Evolutionary conservation across 1,284 basidiomycete genomes (phyloP), one percentile per base, ranked within the genome.

Genomic region (Megacollybia platyphylla): DNA sequence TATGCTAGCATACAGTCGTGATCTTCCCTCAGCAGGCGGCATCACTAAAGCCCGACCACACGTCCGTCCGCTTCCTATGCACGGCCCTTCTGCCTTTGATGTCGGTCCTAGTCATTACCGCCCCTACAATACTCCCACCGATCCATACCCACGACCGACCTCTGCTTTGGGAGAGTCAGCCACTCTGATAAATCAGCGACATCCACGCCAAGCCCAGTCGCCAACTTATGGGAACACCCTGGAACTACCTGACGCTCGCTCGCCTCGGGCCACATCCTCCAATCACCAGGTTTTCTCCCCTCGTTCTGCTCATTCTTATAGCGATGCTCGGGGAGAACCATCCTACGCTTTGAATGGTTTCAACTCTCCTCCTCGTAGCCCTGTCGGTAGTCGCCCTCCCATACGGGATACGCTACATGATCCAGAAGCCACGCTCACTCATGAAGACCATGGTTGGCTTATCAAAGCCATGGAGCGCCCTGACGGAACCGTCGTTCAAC

Each of bases 271-370:
- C 49, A 40, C 45, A 31, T 32, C 39, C 43, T 27, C 39, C 11
- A 34, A 34, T 15, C 31, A 15, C 31, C 59, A 29, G 56, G 61
- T 36, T 58, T 46, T 30, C 35, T 38, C 34, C 8, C 41, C 20
- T 8, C n/a, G 30, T 36, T 26, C 41, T 26, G 15, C 28, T 10
- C 20, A 13, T 7, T 24, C 36, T 24, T 31, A 29, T 34, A 15
- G 31, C 10, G 31, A 34, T 15, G 0, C 3, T 11, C 31, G 31
- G 31, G 11, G 26, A 32, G 15, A 44, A 51, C n/a, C 56, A 53
- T 15, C 60, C 64, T n/a, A 60, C 73, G 1, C 71, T 76, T 30
- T 74, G 76, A 40, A 70, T 67, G 24, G 80, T 78, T 42, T 79
- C 79, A 7, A 61, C 70, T 41, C 74, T 24, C 5, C 68, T 45